phyloP scores from a whole-genome alignment of 148 eudicot genomes.

The Rhododendron henanense region DNA sequence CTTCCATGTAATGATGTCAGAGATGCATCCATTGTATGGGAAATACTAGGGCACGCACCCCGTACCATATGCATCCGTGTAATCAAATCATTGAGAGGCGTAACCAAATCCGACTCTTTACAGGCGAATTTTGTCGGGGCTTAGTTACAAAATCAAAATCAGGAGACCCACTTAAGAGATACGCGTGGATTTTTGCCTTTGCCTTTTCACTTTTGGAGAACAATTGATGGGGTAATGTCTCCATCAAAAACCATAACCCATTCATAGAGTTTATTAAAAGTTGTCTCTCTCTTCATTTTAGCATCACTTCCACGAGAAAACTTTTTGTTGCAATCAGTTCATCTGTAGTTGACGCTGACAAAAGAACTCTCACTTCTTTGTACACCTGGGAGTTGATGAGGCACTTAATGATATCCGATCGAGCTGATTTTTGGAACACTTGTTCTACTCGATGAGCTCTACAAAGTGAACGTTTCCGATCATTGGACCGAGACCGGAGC shows the following conservation, averaged over 20 bases:
- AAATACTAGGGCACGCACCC: too few species aligned
- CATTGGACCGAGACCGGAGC: too few species aligned
- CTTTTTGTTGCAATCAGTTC: neutral
- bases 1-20: neutral
- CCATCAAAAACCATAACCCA: neutral
- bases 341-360: neutral
- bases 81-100: too few species aligned
- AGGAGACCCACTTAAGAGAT: constrained; percentile 10
- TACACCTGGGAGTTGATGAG: too few species aligned
- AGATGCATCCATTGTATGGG: neutral
- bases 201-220: neutral
- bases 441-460: too few species aligned
- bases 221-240: neutral
- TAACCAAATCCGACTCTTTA: neutral
- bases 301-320: neutral
- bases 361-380: neutral
- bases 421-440: too few species aligned
- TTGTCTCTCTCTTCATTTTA: neutral
- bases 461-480: too few species aligned
- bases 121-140: neutral
- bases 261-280: too few species aligned
- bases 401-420: too few species aligned
- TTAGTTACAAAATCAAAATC: constrained; percentile 9
- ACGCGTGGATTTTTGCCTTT: neutral
- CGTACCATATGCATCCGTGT: too few species aligned